These are phyloP conservation scores for Pleurozium schreberi DNA, from an alignment of 225 moss, liverwort and hornwort genomes.

Conservation along the genomic window DNA sequence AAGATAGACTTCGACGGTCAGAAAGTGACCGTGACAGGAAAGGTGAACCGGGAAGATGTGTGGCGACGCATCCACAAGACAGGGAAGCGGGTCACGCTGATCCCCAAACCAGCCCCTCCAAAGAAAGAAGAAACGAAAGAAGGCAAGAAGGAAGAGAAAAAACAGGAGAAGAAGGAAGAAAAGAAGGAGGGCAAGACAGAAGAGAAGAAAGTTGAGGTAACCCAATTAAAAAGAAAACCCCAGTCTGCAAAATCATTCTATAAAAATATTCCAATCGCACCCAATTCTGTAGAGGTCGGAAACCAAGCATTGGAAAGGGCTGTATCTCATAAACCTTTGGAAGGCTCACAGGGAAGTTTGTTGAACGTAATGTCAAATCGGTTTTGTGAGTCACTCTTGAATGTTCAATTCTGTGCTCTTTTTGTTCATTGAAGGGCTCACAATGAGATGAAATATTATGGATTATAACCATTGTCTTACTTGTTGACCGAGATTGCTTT, in stretches of 20 bases:
- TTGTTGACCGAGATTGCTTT: neutral
- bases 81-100: constrained; percentile 30
- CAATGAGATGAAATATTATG: too few relatives aligned
- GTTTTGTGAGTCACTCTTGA: neutral
- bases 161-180: neutral
- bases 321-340: neutral
- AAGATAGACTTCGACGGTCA: constrained; percentile 18
- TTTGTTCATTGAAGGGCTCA: neutral
- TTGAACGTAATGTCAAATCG: neutral
- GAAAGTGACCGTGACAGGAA: constrained; percentile 32
- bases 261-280: too few relatives aligned
- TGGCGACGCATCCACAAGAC: constrained; percentile 39
- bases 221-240: neutral
- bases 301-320: neutral
- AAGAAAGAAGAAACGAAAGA: constrained; percentile 7
- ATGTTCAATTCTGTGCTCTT: neutral
- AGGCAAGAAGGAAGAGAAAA: neutral
- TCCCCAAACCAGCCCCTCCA: constrained; percentile 17
- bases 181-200: neutral
- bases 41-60: constrained; percentile 36
- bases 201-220: constrained; percentile 12
- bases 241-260: neutral
- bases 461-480: neutral
- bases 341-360: neutral
- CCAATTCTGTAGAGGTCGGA: neutral